Conservation (phyloP, 2,329 filamentous ascomycete species). For the Blastomyces emzantsi region DNA sequence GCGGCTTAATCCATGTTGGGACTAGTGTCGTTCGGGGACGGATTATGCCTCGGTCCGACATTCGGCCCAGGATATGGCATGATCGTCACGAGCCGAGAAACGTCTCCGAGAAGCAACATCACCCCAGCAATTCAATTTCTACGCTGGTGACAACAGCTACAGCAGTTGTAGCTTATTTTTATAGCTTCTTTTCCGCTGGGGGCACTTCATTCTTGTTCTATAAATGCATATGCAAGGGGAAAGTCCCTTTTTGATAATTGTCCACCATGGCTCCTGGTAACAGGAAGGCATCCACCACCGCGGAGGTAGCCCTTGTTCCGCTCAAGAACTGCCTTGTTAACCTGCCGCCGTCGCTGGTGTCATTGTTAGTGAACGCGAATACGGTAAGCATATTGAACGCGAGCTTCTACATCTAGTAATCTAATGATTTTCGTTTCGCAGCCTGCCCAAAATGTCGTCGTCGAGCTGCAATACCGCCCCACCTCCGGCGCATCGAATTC, state of each 20-base stretch:
- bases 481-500: conserved; percentile 42
- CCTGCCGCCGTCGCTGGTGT: conserved; percentile 73
- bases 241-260: conserved; percentile 11
- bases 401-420: neutral
- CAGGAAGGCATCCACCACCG: conserved; percentile 53
- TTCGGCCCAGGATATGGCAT: conserved; percentile 14
- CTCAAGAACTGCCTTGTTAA: conserved; percentile 95
- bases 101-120: neutral
- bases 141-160: neutral
- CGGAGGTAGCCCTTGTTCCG: conserved; percentile 76
- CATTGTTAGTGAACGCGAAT: conserved; percentile 78
- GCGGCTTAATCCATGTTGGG: conserved; percentile 15
- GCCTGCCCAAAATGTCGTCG: conserved; percentile 91
- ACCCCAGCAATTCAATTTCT: neutral
- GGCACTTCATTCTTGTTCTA: neutral
- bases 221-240: conserved; percentile 11
- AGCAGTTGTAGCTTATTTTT: neutral
- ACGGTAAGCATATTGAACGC: conserved; percentile 53
- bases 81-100: conserved; percentile 16
- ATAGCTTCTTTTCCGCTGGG: neutral
- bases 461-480: conserved; percentile 74
- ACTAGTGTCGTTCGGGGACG: conserved; percentile 23
- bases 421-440: conserved; percentile 29
- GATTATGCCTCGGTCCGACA: conserved; percentile 28
- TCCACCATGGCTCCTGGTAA: conserved; percentile 31